A percentile compares a stretch with the other conserved stretches of the same genome.
Evolutionary conservation across 2,329 filamentous ascomycete species (phyloP).

Genomic region (Lasiodiplodia citricola): DNA sequence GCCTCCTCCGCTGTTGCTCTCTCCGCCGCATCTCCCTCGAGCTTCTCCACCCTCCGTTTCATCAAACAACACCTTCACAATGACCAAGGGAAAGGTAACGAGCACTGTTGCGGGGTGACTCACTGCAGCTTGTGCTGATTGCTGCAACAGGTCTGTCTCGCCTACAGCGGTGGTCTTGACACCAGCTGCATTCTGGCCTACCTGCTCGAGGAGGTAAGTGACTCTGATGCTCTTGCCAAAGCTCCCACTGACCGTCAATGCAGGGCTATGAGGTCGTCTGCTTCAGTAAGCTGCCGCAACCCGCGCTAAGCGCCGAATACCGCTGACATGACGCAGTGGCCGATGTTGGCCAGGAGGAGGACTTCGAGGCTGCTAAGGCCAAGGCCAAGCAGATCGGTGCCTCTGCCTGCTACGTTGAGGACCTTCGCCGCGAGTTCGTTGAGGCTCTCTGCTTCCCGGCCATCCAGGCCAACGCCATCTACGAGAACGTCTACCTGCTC

Average conservation of each 20-base stretch:
- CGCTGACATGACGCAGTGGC: slow-evolving; percentile 35
- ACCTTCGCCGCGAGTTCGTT: slow-evolving; percentile 77
- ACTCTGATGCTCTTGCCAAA: slow-evolving; percentile 29
- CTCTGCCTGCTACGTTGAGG: slow-evolving; percentile 64
- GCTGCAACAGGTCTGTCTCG: slow-evolving; percentile 26
- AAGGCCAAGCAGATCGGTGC: slow-evolving; percentile 76
- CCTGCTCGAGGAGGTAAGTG: slow-evolving; percentile 32
- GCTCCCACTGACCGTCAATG: slow-evolving; percentile 47
- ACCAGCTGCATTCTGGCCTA: slow-evolving; percentile 62
- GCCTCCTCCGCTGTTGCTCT: background rate
- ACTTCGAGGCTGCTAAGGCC: slow-evolving; percentile 73
- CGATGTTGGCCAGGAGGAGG: slow-evolving; percentile 67
- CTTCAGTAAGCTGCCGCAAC: slow-evolving; percentile 65
- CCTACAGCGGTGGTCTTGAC: slow-evolving; percentile 58
- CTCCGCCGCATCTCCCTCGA: background rate
- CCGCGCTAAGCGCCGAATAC: background rate
- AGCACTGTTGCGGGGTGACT: slow-evolving; percentile 14
- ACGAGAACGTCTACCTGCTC: slow-evolving; percentile 67
- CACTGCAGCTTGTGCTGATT: slow-evolving; percentile 23
- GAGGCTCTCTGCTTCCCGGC: slow-evolving; percentile 82
- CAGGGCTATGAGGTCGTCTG: slow-evolving; percentile 67
- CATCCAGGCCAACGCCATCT: slow-evolving; percentile 69
- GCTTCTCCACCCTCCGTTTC: background rate
- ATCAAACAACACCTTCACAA: background rate
- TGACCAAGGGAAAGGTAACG: slow-evolving; percentile 27